Conservation (phyloP, 1,139 yeast genomes). For the Taphrina confusa region DNA sequence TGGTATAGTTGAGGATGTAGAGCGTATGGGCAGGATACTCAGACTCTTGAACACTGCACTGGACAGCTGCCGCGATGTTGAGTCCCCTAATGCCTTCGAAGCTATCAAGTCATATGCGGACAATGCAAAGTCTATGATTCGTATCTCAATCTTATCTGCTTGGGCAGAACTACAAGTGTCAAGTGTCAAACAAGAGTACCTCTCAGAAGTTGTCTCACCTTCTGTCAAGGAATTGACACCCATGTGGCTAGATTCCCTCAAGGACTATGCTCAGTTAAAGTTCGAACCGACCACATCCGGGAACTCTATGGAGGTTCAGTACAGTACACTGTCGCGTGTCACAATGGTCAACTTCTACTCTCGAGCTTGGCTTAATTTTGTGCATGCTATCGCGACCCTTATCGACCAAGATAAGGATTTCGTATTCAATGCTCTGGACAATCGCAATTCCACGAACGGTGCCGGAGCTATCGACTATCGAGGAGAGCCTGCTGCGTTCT, state of each 20-base stretch:
- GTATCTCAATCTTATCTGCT: constrained; percentile 71
- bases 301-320: constrained; percentile 31
- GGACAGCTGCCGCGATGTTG: constrained; percentile 53
- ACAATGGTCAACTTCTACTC: constrained; percentile 28
- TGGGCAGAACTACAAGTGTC: constrained; percentile 82
- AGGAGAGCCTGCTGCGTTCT: constrained; percentile 71
- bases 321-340: constrained; percentile 24
- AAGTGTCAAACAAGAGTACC: constrained; percentile 46
- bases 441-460: constrained; percentile 34
- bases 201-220: constrained; percentile 55
- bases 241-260: constrained; percentile 73
- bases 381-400: constrained; percentile 72
- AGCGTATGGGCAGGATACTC: constrained; percentile 61
- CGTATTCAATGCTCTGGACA: constrained; percentile 52
- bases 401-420: constrained; percentile 56
- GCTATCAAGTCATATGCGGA: constrained; percentile 48
- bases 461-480: constrained; percentile 43
- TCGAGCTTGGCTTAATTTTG: constrained; percentile 74
- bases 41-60: constrained; percentile 67
- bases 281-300: constrained; percentile 55
- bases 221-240: constrained; percentile 66
- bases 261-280: constrained; percentile 70
- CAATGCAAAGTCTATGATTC: constrained; percentile 59
- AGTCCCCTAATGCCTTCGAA: constrained; percentile 49
- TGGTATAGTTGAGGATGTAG: constrained; percentile 54